Percentiles rank a stretch among this genome's conserved stretches.
These are phyloP conservation scores for Penicillium sp. DNA, from an alignment of 2,329 filamentous ascomycete species.

Conservation along the genomic window DNA sequence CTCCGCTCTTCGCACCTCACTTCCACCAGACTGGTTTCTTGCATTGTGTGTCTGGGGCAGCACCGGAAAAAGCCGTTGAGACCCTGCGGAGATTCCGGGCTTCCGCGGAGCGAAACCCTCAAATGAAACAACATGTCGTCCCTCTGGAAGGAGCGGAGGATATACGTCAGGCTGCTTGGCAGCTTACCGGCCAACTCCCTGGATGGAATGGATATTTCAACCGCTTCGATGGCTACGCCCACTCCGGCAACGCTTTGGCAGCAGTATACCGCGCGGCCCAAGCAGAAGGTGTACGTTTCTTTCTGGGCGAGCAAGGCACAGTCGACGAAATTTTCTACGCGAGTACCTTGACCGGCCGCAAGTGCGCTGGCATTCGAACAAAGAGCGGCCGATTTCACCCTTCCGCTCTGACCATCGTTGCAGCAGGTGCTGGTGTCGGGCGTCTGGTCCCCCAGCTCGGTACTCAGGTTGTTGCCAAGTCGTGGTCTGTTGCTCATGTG, in stretches of 20 bases:
- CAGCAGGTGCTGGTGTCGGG: constrained; percentile 52
- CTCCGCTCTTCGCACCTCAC: constrained; percentile 54
- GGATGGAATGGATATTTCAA: constrained; percentile 62
- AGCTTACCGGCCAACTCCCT: constrained; percentile 49
- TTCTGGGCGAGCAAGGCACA: constrained; percentile 43
- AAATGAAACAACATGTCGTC: constrained; percentile 42
- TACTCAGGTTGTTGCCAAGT: constrained; percentile 54
- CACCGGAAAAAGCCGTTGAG: constrained; percentile 49
- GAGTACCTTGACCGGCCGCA: constrained; percentile 13
- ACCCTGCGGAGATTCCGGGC: constrained; percentile 47
- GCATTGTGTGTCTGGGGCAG: constrained; percentile 50
- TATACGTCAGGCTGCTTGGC: constrained; percentile 48
- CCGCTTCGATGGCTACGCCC: constrained; percentile 56
- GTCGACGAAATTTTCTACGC: constrained; percentile 43
- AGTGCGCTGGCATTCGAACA: constrained; percentile 38
- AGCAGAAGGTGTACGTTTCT: constrained; percentile 43
- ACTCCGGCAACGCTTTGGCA: constrained; percentile 53
- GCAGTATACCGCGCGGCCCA: constrained; percentile 48
- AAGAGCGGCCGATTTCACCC: constrained; percentile 39
- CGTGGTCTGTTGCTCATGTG: constrained; percentile 61
- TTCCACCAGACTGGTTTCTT: constrained; percentile 55
- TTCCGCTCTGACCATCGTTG: constrained; percentile 48
- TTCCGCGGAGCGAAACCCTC: constrained; percentile 33
- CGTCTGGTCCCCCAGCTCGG: constrained; percentile 52
- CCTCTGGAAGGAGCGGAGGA: constrained; percentile 39